These are phyloP conservation scores for Bjerkandera adusta DNA, from an alignment of 1,284 basidiomycete genomes.

Conservation along the genomic window DNA sequence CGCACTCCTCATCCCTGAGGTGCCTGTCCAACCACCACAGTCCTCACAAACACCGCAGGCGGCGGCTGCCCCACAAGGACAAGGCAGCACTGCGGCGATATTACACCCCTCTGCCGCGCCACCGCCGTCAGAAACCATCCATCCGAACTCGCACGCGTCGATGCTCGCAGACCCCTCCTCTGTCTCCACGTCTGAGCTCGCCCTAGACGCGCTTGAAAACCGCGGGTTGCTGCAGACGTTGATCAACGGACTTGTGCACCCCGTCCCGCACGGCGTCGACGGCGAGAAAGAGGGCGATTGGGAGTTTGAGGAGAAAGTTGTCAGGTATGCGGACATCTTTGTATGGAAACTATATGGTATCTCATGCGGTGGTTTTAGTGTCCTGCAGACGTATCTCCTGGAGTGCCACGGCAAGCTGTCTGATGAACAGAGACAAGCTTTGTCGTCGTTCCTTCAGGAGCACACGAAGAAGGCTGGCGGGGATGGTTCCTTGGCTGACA, in stretches of 20 bases:
- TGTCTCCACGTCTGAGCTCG: conserved; percentile 45
- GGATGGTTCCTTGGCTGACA: conserved; percentile 22
- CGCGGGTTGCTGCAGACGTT: conserved; percentile 43
- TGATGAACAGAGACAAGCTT: conserved; percentile 37
- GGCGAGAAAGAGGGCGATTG: conserved; percentile 69
- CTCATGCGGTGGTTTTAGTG: conserved; percentile 31
- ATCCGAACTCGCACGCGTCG: conserved; percentile 68
- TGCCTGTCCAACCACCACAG: conserved; percentile 16
- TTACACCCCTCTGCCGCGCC: conserved; percentile 48
- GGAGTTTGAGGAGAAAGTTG: conserved; percentile 82
- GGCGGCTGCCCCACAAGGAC: conserved; percentile 2
- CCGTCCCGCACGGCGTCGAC: conserved; percentile 65
- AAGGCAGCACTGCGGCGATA: conserved; percentile 7
- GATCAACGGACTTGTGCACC: conserved; percentile 43
- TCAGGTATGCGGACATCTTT: conserved; percentile 47
- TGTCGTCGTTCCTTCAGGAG: conserved; percentile 35
- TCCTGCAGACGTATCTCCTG: conserved; percentile 55
- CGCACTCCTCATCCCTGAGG: conserved; percentile 66
- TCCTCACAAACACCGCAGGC: conserved; percentile 8
- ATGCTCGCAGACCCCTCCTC: conserved; percentile 50
- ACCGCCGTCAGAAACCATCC: conserved; percentile 47
- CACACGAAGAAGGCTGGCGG: conserved; percentile 21
- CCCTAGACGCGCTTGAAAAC: conserved; percentile 47
- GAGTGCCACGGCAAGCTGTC: conserved; percentile 42
- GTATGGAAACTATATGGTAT: background rate